Evolutionary conservation across 2,329 filamentous ascomycete genomes (phyloP).

Genomic region (Elsinoe perseae): DNA sequence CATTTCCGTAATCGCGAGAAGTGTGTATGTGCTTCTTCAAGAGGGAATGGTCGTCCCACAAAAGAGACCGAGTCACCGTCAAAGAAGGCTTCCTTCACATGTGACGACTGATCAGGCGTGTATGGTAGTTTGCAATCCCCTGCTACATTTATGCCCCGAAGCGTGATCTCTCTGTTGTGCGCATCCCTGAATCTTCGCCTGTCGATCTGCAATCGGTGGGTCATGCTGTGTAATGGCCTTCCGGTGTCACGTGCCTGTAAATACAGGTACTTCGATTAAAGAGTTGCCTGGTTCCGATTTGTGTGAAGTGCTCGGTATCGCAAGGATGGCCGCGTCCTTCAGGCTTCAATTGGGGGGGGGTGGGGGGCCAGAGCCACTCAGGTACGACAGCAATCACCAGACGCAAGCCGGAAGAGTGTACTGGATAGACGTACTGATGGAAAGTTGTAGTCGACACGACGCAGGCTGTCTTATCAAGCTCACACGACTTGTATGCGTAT

Average conservation of each 20-base stretch:
- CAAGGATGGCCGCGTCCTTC: too few relatives aligned
- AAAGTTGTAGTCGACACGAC: too few relatives aligned
- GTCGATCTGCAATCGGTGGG: constrained; percentile 71
- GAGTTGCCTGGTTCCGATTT: too few relatives aligned
- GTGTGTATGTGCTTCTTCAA: constrained; percentile 75
- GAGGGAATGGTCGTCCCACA: constrained; percentile 72
- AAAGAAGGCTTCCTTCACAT: constrained; percentile 72
- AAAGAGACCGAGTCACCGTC: constrained; percentile 89
- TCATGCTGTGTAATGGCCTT: constrained; percentile 46
- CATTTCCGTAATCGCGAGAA: constrained; percentile 78
- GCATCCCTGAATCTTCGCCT: constrained; percentile 76
- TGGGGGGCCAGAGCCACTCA: too few relatives aligned
- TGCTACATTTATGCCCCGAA: constrained; percentile 90
- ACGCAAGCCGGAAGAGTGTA: too few relatives aligned
- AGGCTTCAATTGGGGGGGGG: too few relatives aligned
- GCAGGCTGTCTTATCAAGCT: too few relatives aligned
- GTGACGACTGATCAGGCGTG: constrained; percentile 71
- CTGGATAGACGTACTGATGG: too few relatives aligned
- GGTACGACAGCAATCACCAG: too few relatives aligned
- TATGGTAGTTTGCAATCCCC: constrained; percentile 86
- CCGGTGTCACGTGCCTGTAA: too few relatives aligned
- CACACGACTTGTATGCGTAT: not conserved
- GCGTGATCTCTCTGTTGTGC: constrained; percentile 72
- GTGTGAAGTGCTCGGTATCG: too few relatives aligned
- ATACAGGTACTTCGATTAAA: too few relatives aligned